Conservation (phyloP, 2,329 filamentous ascomycete genomes). For the Reticulascus tulasneorum region DNA sequence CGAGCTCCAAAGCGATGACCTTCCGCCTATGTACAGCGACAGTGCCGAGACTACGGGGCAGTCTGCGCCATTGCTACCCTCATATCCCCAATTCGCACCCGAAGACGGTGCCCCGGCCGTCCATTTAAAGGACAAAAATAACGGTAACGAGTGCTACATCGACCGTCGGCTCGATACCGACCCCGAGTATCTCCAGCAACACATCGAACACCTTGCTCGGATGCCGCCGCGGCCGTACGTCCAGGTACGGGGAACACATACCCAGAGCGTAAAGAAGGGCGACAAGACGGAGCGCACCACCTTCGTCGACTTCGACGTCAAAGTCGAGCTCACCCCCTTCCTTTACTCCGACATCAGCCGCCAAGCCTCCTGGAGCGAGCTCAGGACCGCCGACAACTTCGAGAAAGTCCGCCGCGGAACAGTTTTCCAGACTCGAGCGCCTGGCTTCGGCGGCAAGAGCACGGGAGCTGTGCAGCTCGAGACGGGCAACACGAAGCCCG, state of each 20-base stretch:
- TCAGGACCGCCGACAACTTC: constrained; percentile 52
- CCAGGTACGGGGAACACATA: constrained; percentile 50
- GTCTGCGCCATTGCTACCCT: constrained; percentile 20
- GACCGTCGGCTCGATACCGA: constrained; percentile 41
- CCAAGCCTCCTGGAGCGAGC: constrained; percentile 34
- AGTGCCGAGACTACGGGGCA: constrained; percentile 21
- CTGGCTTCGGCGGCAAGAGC: constrained; percentile 31
- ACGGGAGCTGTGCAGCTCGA: constrained; percentile 3
- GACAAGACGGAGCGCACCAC: constrained; percentile 42
- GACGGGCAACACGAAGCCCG: constrained; percentile 3
- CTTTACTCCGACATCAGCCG: constrained; percentile 43
- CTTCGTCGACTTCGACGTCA: constrained; percentile 57
- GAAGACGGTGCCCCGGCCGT: constrained; percentile 19
- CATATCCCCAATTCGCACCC: no score
- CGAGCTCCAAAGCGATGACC: constrained; percentile 32
- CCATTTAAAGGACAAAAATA: constrained; percentile 26
- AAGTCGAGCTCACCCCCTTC: constrained; percentile 55
- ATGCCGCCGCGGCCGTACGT: constrained; percentile 51
- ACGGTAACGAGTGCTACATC: constrained; percentile 38
- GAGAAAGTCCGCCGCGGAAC: constrained; percentile 64
- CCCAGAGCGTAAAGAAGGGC: constrained; percentile 34
- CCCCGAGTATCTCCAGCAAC: constrained; percentile 35
- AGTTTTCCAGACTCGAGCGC: constrained; percentile 48
- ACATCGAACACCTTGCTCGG: constrained; percentile 39
- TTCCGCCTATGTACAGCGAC: constrained; percentile 42